phyloP scores from a whole-genome alignment of 306 rosid species.

The Vigna mungo region DNA sequence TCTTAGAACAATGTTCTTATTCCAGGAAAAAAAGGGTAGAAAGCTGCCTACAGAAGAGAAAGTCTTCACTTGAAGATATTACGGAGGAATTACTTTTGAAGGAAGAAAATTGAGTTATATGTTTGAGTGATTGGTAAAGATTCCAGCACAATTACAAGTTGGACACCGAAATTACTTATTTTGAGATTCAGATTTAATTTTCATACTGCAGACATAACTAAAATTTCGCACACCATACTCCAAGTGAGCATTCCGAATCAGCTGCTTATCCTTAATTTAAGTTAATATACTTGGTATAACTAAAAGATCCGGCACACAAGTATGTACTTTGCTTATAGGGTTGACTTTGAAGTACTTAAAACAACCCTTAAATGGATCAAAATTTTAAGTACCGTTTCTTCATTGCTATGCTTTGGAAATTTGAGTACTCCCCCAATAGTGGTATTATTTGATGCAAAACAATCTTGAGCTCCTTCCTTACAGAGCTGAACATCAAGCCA shows the following conservation, averaged over 20 bases:
- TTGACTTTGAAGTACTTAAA: background rate
- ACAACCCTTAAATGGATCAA: constrained; percentile 29
- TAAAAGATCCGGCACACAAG: background rate
- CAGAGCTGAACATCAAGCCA: constrained; percentile 93
- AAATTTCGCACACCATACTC: constrained; percentile 8
- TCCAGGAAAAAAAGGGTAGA: background rate
- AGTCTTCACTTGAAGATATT: background rate
- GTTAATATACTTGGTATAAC: constrained; percentile 20
- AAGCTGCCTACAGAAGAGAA: background rate
- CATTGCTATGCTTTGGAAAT: constrained; percentile 91
- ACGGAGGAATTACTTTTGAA: constrained; percentile 8
- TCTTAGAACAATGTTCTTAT: background rate
- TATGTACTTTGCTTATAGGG: constrained; percentile 6
- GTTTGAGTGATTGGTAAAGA: background rate
- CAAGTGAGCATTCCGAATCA: constrained; percentile 7
- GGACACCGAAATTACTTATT: constrained; percentile 7
- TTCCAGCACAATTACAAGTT: constrained; percentile 13
- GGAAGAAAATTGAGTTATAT: background rate
- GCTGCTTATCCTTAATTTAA: constrained; percentile 32
- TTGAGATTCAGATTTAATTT: constrained; percentile 9
- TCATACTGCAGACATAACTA: background rate
- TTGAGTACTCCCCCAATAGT: constrained; percentile 61
- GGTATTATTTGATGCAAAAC: constrained; percentile 63
- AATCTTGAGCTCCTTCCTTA: constrained; percentile 66
- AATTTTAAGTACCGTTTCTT: constrained; percentile 71